Evolutionary conservation across 2,329 filamentous ascomycete genomes (phyloP).

Genomic region (Venturia pyrina): DNA sequence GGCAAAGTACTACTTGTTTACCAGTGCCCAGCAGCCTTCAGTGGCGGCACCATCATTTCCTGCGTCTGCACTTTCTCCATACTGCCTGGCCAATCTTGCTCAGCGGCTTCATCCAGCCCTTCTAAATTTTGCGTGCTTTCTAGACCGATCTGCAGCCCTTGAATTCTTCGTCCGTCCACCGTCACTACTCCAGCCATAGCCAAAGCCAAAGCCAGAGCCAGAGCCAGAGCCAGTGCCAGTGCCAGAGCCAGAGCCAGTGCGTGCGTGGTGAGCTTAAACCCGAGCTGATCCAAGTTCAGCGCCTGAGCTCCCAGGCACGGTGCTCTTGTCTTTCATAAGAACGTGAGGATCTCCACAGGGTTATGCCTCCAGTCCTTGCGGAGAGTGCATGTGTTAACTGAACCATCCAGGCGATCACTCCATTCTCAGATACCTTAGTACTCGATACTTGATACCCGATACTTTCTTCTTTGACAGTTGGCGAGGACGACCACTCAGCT

Average conservation of each 20-base stretch:
- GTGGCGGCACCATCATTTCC: not conserved
- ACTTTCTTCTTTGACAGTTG: not conserved
- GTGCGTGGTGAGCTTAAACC: not conserved
- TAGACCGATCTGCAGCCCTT: constrained; percentile 2
- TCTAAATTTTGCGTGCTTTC: not conserved
- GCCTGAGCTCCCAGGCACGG: not conserved
- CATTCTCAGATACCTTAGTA: too few species aligned
- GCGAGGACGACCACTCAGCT: not conserved
- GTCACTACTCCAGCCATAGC: not conserved
- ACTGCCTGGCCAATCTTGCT: not conserved
- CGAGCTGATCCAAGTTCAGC: not conserved
- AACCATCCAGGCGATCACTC: not conserved
- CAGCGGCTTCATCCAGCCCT: not conserved
- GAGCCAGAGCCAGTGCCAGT: not conserved
- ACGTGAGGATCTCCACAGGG: constrained; percentile 5
- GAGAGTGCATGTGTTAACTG: constrained; percentile 4
- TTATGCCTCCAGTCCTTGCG: not conserved
- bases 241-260: not conserved
- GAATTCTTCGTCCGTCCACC: not conserved
- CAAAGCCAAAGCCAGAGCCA: not conserved
- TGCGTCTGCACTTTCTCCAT: not conserved
- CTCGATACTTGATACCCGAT: too few species aligned
- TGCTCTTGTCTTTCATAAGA: not conserved
- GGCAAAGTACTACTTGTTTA: not conserved
- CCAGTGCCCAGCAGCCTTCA: not conserved